Evolutionary conservation across 83 land plant species (phyloP), one percentile per base, ranked within the genome.

Genomic region (Isoetes engelmannii): DNA sequence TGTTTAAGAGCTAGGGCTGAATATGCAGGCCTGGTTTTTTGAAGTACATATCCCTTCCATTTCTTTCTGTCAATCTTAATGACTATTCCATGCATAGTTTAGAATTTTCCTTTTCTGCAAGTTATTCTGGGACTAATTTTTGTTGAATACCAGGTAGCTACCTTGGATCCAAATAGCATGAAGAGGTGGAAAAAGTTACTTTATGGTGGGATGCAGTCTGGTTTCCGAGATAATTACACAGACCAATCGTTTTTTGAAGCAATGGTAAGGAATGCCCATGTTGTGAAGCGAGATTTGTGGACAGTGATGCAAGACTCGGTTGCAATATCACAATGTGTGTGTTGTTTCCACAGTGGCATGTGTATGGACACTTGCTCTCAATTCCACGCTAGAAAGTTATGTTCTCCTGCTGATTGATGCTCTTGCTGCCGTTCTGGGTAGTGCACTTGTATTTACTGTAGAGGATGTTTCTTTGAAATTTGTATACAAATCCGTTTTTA

Each of bases 131-230:
- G n/a, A n/a, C n/a, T n/a, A n/a, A n/a, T n/a, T n/a, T n/a, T n/a
- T n/a, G n/a, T n/a, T n/a, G n/a, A n/a, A n/a, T n/a, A n/a, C n/a
- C n/a, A n/a, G n/a, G n/a, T n/a, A n/a, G n/a, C n/a, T n/a, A n/a
- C n/a, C n/a, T n/a, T n/a, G n/a, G n/a, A n/a, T n/a, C n/a, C n/a
- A n/a, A n/a, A n/a, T n/a, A n/a, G n/a, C n/a, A n/a, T n/a, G n/a
- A n/a, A n/a, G 19, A 17, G 50, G 15, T 91, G 96, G 96, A 81
- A 72, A 67, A 91, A 91, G 72, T 85, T 88, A 17, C 87, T 88
- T 7, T 93, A 93, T 68, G 98, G 98, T 56, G 98, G 98, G 7
- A 87, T 84, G 96, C 98, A 93, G 69, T 77, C 78, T 58, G 92
- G 96, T 4, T 93, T 75, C 65, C 87, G 76, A 8, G 98, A 93